Evolutionary conservation across 306 rosid species (phyloP), one percentile per base, ranked within the genome.

Genomic region (Begonia loranthoides): DNA sequence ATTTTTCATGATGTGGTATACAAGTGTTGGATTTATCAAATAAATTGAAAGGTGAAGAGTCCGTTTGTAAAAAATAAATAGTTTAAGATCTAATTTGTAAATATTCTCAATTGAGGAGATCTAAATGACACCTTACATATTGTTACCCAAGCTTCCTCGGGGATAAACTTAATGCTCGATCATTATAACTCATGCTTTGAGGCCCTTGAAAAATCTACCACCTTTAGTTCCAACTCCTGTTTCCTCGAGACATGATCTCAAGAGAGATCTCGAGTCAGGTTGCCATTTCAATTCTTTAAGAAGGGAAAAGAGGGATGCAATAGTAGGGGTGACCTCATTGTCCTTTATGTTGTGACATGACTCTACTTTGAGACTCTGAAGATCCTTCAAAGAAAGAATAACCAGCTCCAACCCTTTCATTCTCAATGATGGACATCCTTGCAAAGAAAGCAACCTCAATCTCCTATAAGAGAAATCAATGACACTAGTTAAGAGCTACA

Each of bases 351-450:
- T 75, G 50, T 70, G 70, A 45, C 80, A 75, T 2, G 73, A 61
- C 16, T 61, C 68, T 16, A 75, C 80, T 66, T 66, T 61, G 22
- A 75, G 80, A 51, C 70, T 55, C 53, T 66, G 72, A 63, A 75
- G 71, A 58, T 75, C 80, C 55, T 66, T 75, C 76, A 72, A 75
- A 12, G 60, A 55, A 14, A 75, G 76, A 45, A 75, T 52, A n/a
- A 75, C 80, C 0, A 73, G 51, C 41, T 75, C 80, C 56, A 75
- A 61, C 11, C 80, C 68, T 58, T 15, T 65, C 7, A 69, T 74
- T 17, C 75, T 74, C 59, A 74, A 60, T 56, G 66, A 45, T 0
- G 80, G 70, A 59, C 80, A 74, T 45, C 80, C 80, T 62, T 69
- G 67, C 17, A 74, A 47, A 50, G 66, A 55, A 51, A 74, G 56